Base-by-base conservation (phyloP, 2,329 filamentous ascomycete species). In the Aspergillus novofumigatus region DNA sequence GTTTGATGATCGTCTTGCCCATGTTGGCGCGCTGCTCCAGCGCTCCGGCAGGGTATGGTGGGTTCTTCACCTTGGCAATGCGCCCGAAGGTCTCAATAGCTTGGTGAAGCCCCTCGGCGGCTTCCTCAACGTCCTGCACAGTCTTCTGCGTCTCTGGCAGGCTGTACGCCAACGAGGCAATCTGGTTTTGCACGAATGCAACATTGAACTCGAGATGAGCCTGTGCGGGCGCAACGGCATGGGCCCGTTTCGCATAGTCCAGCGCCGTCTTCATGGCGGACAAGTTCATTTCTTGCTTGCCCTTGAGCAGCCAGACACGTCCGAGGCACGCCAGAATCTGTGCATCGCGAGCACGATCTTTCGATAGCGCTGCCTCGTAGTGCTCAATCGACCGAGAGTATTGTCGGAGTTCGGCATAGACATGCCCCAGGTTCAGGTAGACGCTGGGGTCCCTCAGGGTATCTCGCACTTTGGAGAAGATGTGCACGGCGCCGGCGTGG, bases 121-220 rank as follows among this genome's bases (percentile, higher is more conserved):
- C 92, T 54, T 88, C 84, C 69, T 96, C 83, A 7, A 99, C 86
- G 67, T 97, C 92, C 59, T 84, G 82, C 3, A 93, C 81, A 0
- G 89, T 90, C 52, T 92, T 87, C 69, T 92, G 86, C 5, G 84
- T 84, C 70, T 97, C 91, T 4, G 84, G 81, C 54, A 96, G 80
- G 38, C 79, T 81, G 73, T 91, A 88, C 54, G 97, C 86, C 29
- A 89, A 85, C 49, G 89, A 88, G 21, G 93, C 93, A 54, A 97
- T 86, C 72, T 97, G 92, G 61, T 96, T 95, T 71, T 97, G 94
- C 28, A 97, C 91, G 69, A 97, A 99, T 0, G 94, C 94, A 28
- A 99, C 90, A 69, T 99, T 99, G 83, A 99, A 99, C 72, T 94
- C 91, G 74, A 94, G 91, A 74, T 96, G 91, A 29, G 92, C 82